phyloP scores from a whole-genome alignment of 495 filamentous ascomycete genomes.

The Cercophora samala region DNA sequence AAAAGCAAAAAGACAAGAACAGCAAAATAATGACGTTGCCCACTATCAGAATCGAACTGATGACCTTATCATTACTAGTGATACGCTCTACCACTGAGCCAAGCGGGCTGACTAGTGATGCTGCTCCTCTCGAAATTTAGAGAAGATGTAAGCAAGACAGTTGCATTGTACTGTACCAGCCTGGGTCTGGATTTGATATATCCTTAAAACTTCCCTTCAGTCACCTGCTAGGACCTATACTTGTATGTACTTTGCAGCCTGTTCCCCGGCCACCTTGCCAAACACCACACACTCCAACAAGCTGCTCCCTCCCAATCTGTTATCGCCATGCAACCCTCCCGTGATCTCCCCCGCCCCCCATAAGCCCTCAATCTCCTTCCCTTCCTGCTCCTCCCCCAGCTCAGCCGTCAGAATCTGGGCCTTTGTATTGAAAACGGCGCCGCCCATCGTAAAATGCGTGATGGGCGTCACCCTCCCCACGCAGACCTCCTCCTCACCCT shows the following conservation, averaged over 20 bases:
- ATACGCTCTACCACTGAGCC: conserved; percentile 22
- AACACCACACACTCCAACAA: conserved; percentile 59
- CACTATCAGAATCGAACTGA: conserved; percentile 22
- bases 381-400: conserved; percentile 25
- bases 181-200: neutral
- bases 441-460: conserved; percentile 60
- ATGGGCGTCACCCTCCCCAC: conserved; percentile 58
- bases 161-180: neutral
- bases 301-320: conserved; percentile 51
- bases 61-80: conserved; percentile 21
- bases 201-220: neutral
- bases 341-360: conserved; percentile 57
- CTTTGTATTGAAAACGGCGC: conserved; percentile 46
- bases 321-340: conserved; percentile 55
- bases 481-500: conserved; percentile 45
- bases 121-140: no score
- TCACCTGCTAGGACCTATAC: neutral
- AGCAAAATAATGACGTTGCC: conserved; percentile 2
- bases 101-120: conserved; percentile 8
- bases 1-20: neutral
- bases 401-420: conserved; percentile 40
- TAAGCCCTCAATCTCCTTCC: conserved; percentile 41
- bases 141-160: neutral
- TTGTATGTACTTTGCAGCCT: conserved; percentile 38
- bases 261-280: conserved; percentile 52